These are phyloP conservation scores for Colletotrichum sidae DNA, from an alignment of 2,329 filamentous ascomycete genomes.

Conservation along the genomic window DNA sequence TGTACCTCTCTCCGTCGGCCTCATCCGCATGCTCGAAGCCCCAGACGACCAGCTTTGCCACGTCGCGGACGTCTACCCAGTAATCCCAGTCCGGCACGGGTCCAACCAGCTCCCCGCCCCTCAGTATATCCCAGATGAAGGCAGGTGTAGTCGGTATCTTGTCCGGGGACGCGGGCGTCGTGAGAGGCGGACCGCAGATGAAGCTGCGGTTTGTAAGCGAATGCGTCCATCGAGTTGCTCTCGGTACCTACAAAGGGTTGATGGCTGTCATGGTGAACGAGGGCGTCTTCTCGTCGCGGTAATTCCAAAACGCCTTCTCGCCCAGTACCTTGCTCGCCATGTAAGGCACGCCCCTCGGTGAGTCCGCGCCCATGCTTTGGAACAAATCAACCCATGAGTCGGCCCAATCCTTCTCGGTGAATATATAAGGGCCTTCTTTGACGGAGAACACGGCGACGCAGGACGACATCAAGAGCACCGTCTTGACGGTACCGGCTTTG, in stretches of 20 bases:
- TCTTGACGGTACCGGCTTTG: constrained; percentile 10
- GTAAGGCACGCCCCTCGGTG: constrained; percentile 42
- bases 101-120: neutral
- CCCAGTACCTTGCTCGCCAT: constrained; percentile 46
- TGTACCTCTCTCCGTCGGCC: constrained; percentile 55
- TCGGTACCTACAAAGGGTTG: constrained; percentile 49
- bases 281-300: constrained; percentile 46
- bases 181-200: constrained; percentile 18
- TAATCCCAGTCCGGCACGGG: constrained; percentile 32
- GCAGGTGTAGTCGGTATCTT: constrained; percentile 2
- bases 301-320: constrained; percentile 48
- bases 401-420: constrained; percentile 44
- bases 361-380: constrained; percentile 34
- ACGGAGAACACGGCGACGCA: constrained; percentile 14
- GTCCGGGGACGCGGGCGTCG: constrained; percentile 3
- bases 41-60: constrained; percentile 53
- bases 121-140: constrained; percentile 6
- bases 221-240: constrained; percentile 47
- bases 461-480: constrained; percentile 23
- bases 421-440: constrained; percentile 21
- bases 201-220: constrained; percentile 38
- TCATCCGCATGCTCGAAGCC: constrained; percentile 48
- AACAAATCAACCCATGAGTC: constrained; percentile 32
- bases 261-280: constrained; percentile 52
- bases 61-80: constrained; percentile 58